These are phyloP conservation scores for Brassica juncea DNA, from an alignment of 345 rosid species.

Conservation along the genomic window DNA sequence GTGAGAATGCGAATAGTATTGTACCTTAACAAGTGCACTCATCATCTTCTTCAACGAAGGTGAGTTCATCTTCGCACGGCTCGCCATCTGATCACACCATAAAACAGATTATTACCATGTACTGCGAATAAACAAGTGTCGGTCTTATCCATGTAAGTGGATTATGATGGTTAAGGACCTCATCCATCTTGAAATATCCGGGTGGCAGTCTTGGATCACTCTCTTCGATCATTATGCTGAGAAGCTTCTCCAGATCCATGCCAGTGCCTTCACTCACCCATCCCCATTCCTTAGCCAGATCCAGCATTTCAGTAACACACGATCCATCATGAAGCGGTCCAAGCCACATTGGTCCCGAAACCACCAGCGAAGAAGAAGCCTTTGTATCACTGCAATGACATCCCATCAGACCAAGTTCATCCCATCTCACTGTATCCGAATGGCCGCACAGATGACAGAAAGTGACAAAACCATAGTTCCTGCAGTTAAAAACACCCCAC, in stretches of 20 bases:
- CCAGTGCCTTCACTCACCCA: conserved; percentile 63
- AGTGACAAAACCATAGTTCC: conserved; percentile 82
- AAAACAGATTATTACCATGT: neutral
- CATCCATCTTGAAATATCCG: conserved; percentile 85
- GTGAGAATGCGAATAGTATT: neutral
- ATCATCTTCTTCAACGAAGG: conserved; percentile 69
- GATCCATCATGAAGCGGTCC: conserved; percentile 76
- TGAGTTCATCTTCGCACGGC: conserved; percentile 73
- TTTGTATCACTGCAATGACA: conserved; percentile 59
- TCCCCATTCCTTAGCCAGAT: conserved; percentile 69
- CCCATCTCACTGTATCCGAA: conserved; percentile 62
- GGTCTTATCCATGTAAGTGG: neutral
- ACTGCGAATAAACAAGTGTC: neutral
- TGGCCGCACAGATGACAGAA: conserved; percentile 74
- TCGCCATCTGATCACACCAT: conserved; percentile 58
- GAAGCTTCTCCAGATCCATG: conserved; percentile 66
- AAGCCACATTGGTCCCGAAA: conserved; percentile 82
- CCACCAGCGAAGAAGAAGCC: conserved; percentile 51
- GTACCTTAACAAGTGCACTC: conserved; percentile 56
- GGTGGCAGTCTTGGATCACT: conserved; percentile 74
- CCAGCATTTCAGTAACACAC: conserved; percentile 64
- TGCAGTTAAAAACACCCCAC: conserved; percentile 22
- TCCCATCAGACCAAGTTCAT: conserved; percentile 62
- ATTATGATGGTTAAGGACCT: conserved; percentile 45
- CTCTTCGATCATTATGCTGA: conserved; percentile 73